A percentile compares a stretch with the other conserved stretches of the same genome.
Conservation (phyloP, 768 basidiomycete species). For the Suillus subaureus region DNA sequence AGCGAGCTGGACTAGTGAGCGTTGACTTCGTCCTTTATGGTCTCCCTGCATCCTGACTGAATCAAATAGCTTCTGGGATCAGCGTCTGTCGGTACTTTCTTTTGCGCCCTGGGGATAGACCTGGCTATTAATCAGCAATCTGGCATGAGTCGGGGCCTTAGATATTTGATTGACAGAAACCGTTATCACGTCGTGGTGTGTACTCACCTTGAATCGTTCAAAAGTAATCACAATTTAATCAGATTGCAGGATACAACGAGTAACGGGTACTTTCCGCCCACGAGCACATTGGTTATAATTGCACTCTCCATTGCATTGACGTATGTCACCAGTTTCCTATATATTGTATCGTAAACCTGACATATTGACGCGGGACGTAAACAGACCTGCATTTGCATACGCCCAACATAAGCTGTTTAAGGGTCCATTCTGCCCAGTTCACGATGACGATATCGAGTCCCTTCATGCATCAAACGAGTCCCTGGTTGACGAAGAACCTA, state of each 20-base stretch:
- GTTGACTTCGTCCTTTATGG: not conserved
- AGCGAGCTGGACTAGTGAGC: constrained; percentile 55
- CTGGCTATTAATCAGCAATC: constrained; percentile 56
- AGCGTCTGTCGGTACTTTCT: constrained; percentile 64
- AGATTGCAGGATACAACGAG: constrained; percentile 46
- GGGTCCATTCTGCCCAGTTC: constrained; percentile 45
- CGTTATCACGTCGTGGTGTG: constrained; percentile 55
- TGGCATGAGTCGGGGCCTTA: constrained; percentile 65
- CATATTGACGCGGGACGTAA: not conserved
- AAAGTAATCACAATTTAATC: constrained; percentile 7
- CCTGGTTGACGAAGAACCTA: constrained; percentile 24
- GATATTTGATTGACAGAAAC: constrained; percentile 67
- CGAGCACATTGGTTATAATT: constrained; percentile 52
- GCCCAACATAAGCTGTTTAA: constrained; percentile 56
- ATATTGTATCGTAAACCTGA: not conserved
- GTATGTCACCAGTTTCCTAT: constrained; percentile 40
- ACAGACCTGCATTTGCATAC: constrained; percentile 54
- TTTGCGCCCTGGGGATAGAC: constrained; percentile 57
- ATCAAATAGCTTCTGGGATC: constrained; percentile 33
- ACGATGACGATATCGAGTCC: constrained; percentile 27
- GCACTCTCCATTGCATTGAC: constrained; percentile 55
- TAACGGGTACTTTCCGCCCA: constrained; percentile 52
- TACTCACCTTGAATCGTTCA: constrained; percentile 10
- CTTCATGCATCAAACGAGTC: constrained; percentile 27
- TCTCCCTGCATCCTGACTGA: not conserved